Base-by-base conservation (phyloP, 202 grass and related monocot genomes). In the Digitaria exilis region DNA sequence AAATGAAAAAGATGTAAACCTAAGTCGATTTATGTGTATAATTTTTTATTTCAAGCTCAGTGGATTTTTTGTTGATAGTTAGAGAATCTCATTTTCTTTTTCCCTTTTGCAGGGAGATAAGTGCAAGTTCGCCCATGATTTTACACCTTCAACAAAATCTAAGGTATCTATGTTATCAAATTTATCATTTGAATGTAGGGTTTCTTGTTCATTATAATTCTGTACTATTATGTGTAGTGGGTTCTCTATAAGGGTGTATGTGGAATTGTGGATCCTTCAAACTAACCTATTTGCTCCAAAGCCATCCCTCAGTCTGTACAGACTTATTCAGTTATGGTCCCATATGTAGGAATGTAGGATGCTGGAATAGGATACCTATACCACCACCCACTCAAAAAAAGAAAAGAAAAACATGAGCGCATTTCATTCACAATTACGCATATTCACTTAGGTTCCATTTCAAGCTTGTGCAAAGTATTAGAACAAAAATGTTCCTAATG, bases 41-140 rank as follows among this genome's bases (percentile, higher is more conserved):
- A 26, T 26, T 77, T 10, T 66, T 28, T 31, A 67, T 82, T 48
- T 71, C 59, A 46, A 65, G 39, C 17, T 43, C 1, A 6, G 18
- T 81, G 60, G 15, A 70, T 26, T 57, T 55, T 5, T 82, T 35
- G 32, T 83, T 60, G 9, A 14, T 58, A 69, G 32, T 48, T 45
- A 16, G 65, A 75, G 3, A 54, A 50, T 8, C 44, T 76, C 41
- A 77, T 73, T 79, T 8, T 78, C 78, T 61, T 75, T 35, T 73
- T 81, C 73, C 73, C 30, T 90, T 80, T 87, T 74, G 48, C 88
- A 98, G 96, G 93, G 93, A 44, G 74, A 71, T 63, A 43, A 75
- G 55, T 98, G 96, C 87, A 98, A 96, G 74, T 98, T 87, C 86
- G 96, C 96, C 65, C 96, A 98, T 65, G 91, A 98, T 67, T 86